These are phyloP conservation scores for Sclerospora graminicola DNA, from an alignment of 352 stramenopile species.

Conservation along the genomic window DNA sequence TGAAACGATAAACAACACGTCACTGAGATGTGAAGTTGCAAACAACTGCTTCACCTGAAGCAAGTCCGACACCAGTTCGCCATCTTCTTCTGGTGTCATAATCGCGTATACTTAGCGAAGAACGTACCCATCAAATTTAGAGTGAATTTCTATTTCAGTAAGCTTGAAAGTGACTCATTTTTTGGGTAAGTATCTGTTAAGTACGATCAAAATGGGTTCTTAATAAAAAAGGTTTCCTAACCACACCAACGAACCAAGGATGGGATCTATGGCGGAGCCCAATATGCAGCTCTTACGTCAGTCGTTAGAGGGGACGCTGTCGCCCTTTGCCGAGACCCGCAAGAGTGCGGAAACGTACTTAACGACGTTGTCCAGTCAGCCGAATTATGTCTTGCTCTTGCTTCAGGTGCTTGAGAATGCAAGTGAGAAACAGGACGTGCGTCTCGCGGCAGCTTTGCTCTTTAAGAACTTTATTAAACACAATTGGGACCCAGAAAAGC, in stretches of 20 bases:
- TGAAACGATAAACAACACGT: constrained; percentile 72
- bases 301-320: constrained; percentile 73
- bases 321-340: constrained; percentile 53
- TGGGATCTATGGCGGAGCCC: constrained; percentile 40
- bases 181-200: too few relatives aligned
- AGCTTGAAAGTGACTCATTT: too few relatives aligned
- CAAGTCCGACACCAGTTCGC: constrained; percentile 35
- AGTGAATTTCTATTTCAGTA: too few relatives aligned
- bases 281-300: constrained; percentile 58
- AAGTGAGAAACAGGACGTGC: constrained; percentile 48
- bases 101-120: too few relatives aligned
- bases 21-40: constrained; percentile 62
- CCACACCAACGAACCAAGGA: background rate
- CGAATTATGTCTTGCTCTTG: constrained; percentile 63
- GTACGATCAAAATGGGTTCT: background rate
- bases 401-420: constrained; percentile 65
- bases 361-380: constrained; percentile 39
- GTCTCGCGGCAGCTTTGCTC: constrained; percentile 58
- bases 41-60: constrained; percentile 48
- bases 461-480: constrained; percentile 99
- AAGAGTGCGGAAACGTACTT: constrained; percentile 66
- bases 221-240: background rate
- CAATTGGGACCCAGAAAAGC: constrained; percentile 90
- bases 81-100: constrained; percentile 8
- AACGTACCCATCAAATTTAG: too few relatives aligned